Evolutionary conservation across 2,329 filamentous ascomycete species (phyloP).

Genomic region (Aureobasidium subglaciale): DNA sequence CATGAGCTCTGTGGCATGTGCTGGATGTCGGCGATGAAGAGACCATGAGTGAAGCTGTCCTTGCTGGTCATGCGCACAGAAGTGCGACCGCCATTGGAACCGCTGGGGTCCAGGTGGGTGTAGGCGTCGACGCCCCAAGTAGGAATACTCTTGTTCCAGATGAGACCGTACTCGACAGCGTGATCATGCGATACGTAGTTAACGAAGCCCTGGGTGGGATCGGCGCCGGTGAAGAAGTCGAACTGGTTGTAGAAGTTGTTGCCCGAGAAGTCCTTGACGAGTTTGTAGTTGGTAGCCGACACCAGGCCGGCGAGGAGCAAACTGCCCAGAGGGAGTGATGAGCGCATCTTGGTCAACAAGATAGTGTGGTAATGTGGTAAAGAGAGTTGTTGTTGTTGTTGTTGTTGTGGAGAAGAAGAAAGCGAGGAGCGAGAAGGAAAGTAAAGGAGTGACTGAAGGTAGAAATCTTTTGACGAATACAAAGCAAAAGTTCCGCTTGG

Average conservation of each 20-base stretch:
- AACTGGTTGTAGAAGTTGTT: conserved; percentile 47
- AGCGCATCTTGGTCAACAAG: conserved; percentile 15
- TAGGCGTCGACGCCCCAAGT: conserved; percentile 19
- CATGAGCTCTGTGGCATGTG: conserved; percentile 45
- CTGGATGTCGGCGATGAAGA: conserved; percentile 43
- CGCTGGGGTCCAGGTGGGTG: conserved; percentile 10
- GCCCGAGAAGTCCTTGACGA: conserved; percentile 42
- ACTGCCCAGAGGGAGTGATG: conserved; percentile 13
- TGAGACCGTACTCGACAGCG: conserved; percentile 35
- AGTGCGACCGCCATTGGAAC: conserved; percentile 25
- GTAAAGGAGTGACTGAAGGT: conserved; percentile 8
- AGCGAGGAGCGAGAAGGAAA: not conserved
- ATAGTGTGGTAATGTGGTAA: not conserved
- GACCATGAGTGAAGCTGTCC: conserved; percentile 38
- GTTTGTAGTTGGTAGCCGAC: conserved; percentile 21
- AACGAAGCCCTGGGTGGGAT: conserved; percentile 72
- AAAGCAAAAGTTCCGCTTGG: conserved; percentile 8
- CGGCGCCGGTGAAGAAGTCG: conserved; percentile 45
- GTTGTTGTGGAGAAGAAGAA: not conserved
- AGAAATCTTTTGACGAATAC: not conserved
- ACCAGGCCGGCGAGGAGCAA: conserved; percentile 12
- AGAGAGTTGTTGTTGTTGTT: not conserved
- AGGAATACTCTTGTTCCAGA: conserved; percentile 16
- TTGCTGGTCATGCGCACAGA: conserved; percentile 42
- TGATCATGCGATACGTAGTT: conserved; percentile 54